Evolutionary conservation across 106 monocot genomes (phyloP), one percentile per base, ranked within the genome.

Genomic region (Phalaenopsis aphrodite): DNA sequence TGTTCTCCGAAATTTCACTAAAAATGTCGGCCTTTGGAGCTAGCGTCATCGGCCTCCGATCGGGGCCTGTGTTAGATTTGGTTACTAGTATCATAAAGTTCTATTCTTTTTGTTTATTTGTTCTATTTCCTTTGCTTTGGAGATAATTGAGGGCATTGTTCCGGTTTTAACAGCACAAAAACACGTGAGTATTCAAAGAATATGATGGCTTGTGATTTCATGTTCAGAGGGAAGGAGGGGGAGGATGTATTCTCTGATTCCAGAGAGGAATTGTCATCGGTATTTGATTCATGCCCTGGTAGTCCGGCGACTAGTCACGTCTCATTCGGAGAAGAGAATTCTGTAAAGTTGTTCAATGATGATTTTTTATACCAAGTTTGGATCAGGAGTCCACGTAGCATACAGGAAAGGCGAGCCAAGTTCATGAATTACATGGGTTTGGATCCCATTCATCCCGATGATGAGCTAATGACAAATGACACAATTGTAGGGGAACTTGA

Each of bases 231-330:
- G 12, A 61, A 81, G 65, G 75, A 56, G 24, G 87, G 84, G 36
- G 87, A 85, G 2, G 82, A 82, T 76, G 30, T 49, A 77, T 94
- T 88, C 76, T 94, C 88, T 21, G 94, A 94, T 73, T 73, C 89
- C 10, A 81, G 71, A 55, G 91, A 91, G 30, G 89, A 89, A 37
- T 55, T 88, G 1, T 88, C 88, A 16, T 84, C 84, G 17, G 68
- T 55, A 16, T 79, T 83, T 9, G 75, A 57, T 38, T 84, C 82
- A 2, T 78, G 78, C 56, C 77, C 80, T 9, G 72, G 72, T 23
- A 83, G 80, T 57, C 83, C 84, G 14, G 38, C 45, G 10, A 41
- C 4, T 24, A 3, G 16, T 15, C 41, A 8, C 8, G 36, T 17
- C 9, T 69, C 66, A 5, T 24, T 18, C 38, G 8, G 38, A 18